Evolutionary conservation across 192 early-diverging fungal genomes (phyloP), one percentile per base, ranked within the genome.

Genomic region (Linnemannia elongata): DNA sequence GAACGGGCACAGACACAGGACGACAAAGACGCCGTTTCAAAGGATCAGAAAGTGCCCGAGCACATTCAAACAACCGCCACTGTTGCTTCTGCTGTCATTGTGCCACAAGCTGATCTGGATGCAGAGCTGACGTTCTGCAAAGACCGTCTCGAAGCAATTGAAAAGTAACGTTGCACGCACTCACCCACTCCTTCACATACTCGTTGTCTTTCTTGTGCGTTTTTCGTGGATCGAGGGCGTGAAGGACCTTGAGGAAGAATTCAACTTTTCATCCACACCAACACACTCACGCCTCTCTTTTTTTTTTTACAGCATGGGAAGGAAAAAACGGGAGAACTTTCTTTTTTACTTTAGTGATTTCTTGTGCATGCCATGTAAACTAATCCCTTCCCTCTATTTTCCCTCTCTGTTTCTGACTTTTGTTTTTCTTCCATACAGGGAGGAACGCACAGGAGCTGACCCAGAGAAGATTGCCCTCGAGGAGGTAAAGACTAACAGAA

Each of bases 391-490:
- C 12, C 22, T 66, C 3, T 30, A 33, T 10, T 30, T 27, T 30
- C 38, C 47, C 60, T 42, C 13, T 52, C 22, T 69, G 13, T 66
- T 42, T 55, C 10, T 33, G 49, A 52, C 1, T 44, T 33, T 44
- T 2, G 63, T 33, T 10, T 45, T 33, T 24, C 22, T 27, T 27
- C 13, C 42, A 20, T 38, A 44, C 63, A 86, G 83, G 35, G 83
- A 86, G 49, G 83, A 81, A 63, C 83, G 83, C 36, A 52, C 41
- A 15, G 83, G 79, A 24, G 83, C 75, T 9, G 83, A 86, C 72
- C 69, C 74, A 0, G 83, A 86, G 49, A 86, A 77, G 68, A 57
- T 86, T 33, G 83, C 83, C 52, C 75, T 86, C 39, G 83, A 86
- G 38, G 83, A 86, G 83, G 83, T 86, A 86, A 77, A 54, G 18